Base-by-base conservation (phyloP, 2,329 filamentous ascomycete species). In the Apiospora aurea region DNA sequence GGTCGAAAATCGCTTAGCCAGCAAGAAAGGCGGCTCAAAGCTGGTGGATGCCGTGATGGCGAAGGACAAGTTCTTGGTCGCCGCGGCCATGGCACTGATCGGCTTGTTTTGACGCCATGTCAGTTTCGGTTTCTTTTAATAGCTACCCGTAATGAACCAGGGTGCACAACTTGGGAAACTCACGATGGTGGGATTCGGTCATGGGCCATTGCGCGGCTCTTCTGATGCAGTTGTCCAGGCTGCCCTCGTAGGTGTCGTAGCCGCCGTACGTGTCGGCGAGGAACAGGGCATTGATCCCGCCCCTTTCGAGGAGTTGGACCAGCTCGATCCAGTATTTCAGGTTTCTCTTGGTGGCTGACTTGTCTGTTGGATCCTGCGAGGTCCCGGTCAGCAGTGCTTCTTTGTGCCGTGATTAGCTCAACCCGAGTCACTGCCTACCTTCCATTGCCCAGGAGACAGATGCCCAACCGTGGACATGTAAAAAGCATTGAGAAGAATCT, bases 381-480 rank as follows among this genome's bases (percentile, higher is more conserved):
- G 68, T 64, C 61, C 7, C 75, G 29, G 75, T 69, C 1, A 24
- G 66, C 53, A 3, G 21, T 46, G 41, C 7, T 38, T 8, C 5
- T 34, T n/a, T 11, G 7, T 2, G 13, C 29, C 44, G 64, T 66
- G 11, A 0, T 67, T 46, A 69, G 34, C 21, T 44, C 8, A 21
- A 47, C 26, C 7, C 67, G 13, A 29, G 34, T 26, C 11, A 73
- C 80, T 38, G 6, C 34, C 72, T 69, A 88, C 88, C 82, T 91
- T 92, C 91, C 90, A 92, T 81, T 92, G 90, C 0, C 90, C 90
- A 0, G 90, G 89, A 0, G 88, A 90, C 46, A 92, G 78, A 77
- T 92, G 90, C 2, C 90, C 90, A 7, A 91, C 85, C 0, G 89
- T 91, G 2, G 85, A 89, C 89, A 91, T 91, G 72, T 91, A 90